Percentiles rank a stretch among this genome's conserved stretches.
Conservation (phyloP, 192 early-diverging fungal genomes). For the Mortierella hygrophila region DNA sequence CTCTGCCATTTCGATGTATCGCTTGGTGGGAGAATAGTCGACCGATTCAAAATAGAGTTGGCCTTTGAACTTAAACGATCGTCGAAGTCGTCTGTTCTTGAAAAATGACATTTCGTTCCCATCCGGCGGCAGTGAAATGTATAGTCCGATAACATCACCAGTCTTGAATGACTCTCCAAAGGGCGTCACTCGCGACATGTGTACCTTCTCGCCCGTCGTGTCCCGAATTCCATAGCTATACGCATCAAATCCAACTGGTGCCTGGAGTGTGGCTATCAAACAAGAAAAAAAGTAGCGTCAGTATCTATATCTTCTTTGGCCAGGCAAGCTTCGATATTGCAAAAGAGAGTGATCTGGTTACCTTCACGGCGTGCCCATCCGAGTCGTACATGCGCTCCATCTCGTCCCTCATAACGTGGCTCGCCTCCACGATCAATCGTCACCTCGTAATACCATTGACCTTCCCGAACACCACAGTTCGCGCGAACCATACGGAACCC, state of each 20-base stretch:
- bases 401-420: conserved; percentile 50
- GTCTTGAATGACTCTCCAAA: conserved; percentile 72
- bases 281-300: neutral
- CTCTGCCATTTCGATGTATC: conserved; percentile 60
- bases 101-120: conserved; percentile 53
- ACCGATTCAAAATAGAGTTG: conserved; percentile 68
- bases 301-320: neutral
- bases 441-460: conserved; percentile 75
- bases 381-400: conserved; percentile 73
- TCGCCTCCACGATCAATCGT: conserved; percentile 63
- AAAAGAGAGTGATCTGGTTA: conserved; percentile 9
- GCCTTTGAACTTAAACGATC: conserved; percentile 67
- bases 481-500: conserved; percentile 76
- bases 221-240: conserved; percentile 77
- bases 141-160: conserved; percentile 75
- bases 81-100: conserved; percentile 59
- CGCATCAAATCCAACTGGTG: conserved; percentile 75
- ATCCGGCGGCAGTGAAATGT: conserved; percentile 65
- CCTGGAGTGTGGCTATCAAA: conserved; percentile 65
- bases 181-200: conserved; percentile 59
- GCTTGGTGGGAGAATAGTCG: conserved; percentile 64
- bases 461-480: conserved; percentile 70
- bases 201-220: conserved; percentile 71
- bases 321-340: neutral
- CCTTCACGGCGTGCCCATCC: conserved; percentile 76